These are phyloP conservation scores for Tetrapisispora namnaoensis DNA, from an alignment of 805 yeast genomes.

Conservation along the genomic window DNA sequence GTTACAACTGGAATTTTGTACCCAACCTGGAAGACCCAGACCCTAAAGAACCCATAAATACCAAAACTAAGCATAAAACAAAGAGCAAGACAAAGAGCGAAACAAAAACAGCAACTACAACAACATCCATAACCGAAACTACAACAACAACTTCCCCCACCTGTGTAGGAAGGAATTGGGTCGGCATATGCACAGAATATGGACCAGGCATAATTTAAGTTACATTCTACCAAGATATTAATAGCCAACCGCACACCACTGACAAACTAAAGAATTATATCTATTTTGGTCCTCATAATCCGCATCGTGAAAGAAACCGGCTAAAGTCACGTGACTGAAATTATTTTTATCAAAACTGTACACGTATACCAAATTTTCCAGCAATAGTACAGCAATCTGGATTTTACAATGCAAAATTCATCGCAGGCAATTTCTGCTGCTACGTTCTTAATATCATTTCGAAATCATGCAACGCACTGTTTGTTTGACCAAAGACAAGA, in stretches of 20 bases:
- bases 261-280: too few species aligned
- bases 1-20: constrained; percentile 79
- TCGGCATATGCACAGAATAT: constrained; percentile 28
- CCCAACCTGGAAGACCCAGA: constrained; percentile 29
- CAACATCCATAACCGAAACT: constrained; percentile 14
- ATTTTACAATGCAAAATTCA: too few species aligned
- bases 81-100: neutral
- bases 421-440: too few species aligned
- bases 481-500: too few species aligned
- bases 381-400: too few species aligned
- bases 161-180: constrained; percentile 29
- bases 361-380: neutral
- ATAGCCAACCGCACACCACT: too few species aligned
- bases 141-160: constrained; percentile 16
- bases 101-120: constrained; percentile 3
- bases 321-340: too few species aligned
- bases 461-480: too few species aligned
- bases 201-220: neutral
- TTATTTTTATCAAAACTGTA: neutral
- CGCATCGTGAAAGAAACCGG: too few species aligned
- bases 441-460: too few species aligned
- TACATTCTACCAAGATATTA: too few species aligned
- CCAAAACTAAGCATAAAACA: constrained; percentile 17
- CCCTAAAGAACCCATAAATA: neutral
- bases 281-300: too few species aligned